Percentiles rank a stretch among this genome's conserved stretches.
phyloP scores from a whole-genome alignment of 208 protist species.

The Trypanosoma congolense region DNA sequence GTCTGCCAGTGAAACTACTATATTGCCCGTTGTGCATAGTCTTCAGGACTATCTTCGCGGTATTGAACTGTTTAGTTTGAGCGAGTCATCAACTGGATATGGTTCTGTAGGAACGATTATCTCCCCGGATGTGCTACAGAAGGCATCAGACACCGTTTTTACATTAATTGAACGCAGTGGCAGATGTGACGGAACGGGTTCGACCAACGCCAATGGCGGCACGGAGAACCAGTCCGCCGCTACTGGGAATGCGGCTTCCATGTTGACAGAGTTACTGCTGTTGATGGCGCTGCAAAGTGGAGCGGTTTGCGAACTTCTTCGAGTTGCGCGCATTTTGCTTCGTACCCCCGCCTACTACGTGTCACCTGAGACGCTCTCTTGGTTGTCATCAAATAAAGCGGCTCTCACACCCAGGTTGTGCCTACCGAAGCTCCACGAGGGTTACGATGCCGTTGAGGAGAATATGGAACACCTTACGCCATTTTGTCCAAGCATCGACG shows the following conservation, averaged over 20 bases:
- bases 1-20: slow-evolving; percentile 16
- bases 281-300: slow-evolving; percentile 74
- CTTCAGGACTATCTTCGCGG: slow-evolving; percentile 71
- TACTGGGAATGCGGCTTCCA: slow-evolving; percentile 11
- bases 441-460: slow-evolving; percentile 45
- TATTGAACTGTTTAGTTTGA: slow-evolving; percentile 58
- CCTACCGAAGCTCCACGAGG: slow-evolving; percentile 49
- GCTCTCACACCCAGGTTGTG: slow-evolving; percentile 35
- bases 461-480: slow-evolving; percentile 47
- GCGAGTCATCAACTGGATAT: slow-evolving; percentile 26
- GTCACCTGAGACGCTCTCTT: slow-evolving; percentile 35
- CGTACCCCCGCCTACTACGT: slow-evolving; percentile 27
- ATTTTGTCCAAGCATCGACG: slow-evolving; percentile 28
- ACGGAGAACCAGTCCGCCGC: background rate
- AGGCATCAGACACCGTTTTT: slow-evolving; percentile 55
- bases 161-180: slow-evolving; percentile 33
- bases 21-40: slow-evolving; percentile 57
- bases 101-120: slow-evolving; percentile 20
- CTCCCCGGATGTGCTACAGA: slow-evolving; percentile 48
- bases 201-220: background rate
- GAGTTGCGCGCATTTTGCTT: slow-evolving; percentile 55
- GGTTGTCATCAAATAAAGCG: slow-evolving; percentile 41
- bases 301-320: slow-evolving; percentile 63
- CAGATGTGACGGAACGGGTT: background rate
- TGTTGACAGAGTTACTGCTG: slow-evolving; percentile 60